These are phyloP conservation scores for Setaria viridis DNA, from an alignment of 202 grass and related monocot species.

Conservation along the genomic window DNA sequence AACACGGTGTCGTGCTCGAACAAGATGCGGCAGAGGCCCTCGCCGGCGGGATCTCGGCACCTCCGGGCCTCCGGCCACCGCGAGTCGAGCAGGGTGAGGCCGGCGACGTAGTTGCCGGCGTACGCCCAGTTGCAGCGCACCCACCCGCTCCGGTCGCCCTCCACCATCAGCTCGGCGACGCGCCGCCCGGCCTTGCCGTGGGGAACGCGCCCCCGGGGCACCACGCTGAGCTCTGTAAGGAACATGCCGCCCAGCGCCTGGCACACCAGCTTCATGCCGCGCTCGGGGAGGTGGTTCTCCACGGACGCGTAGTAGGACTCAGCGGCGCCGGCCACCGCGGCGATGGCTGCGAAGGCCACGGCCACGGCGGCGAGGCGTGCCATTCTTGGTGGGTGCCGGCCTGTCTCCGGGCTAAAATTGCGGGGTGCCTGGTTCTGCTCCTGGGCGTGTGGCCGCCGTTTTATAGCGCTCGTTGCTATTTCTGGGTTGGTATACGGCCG, in stretches of 20 bases:
- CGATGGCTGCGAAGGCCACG: not conserved
- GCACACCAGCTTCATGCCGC: conserved; percentile 52
- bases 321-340: not conserved
- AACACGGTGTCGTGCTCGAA: conserved; percentile 43
- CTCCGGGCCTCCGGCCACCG: conserved; percentile 40
- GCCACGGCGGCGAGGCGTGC: conserved; percentile 27
- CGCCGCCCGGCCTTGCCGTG: conserved; percentile 34
- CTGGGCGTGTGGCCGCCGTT: not conserved
- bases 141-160: not conserved
- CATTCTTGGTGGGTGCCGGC: not conserved
- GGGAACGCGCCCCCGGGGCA: conserved; percentile 49
- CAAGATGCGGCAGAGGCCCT: conserved; percentile 49
- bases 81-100: conserved; percentile 41
- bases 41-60: conserved; percentile 32
- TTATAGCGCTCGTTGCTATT: conserved; percentile 9
- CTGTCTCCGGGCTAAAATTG: not conserved
- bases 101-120: conserved; percentile 52
- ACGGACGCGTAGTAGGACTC: conserved; percentile 46
- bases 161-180: conserved; percentile 38
- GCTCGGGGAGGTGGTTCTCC: conserved; percentile 37
- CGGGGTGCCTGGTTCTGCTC: not conserved
- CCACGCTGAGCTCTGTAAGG: conserved; percentile 37
- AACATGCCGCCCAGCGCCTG: conserved; percentile 12
- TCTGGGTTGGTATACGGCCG: not conserved
- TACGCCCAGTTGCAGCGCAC: conserved; percentile 57